Base-by-base conservation (phyloP, 2,329 filamentous ascomycete genomes). In the Fusarium sp. region DNA sequence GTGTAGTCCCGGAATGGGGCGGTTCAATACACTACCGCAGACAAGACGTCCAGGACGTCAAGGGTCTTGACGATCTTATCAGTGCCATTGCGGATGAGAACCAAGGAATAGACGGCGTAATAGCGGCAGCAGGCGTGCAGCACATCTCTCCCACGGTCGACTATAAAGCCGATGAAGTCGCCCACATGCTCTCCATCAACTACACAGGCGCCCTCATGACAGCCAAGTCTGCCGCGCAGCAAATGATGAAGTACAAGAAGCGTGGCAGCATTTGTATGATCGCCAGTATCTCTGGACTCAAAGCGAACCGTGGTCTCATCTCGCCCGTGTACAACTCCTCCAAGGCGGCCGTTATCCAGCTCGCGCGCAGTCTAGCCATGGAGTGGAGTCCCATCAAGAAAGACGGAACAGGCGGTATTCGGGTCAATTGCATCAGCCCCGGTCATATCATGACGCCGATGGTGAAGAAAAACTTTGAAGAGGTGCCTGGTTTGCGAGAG, bases 181-280 rank as follows among this genome's bases (percentile, higher is more conserved):
- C 94, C 77, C 87, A 89, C 79, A 93, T 97, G 84, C 85, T 97
- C 78, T 88, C 92, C 73, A 91, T 95, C 75, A 96, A 98, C 80
- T 85, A 97, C 73, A 96, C 89, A 10, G 94, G 94, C 13, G 90
- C 87, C 26, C 92, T 94, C 81, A 89, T 94, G 87, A 97, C 94
- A 65, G 93, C 94, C 33, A 93, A 95, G 83, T 93, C 93, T 19
- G 92, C 93, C 13, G 94, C 94, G 28, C 86, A 90, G 53, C 91
- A 96, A 76, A 89, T 92, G 86, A 81, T 89, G n/a, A 84, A 85
- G 53, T 82, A 87, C 38, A 84, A 87, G 57, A 83, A 80, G 21
- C 80, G 82, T 6, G 89, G 90, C 1, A 91, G 88, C 72, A 87
- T 92, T 62, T 88, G 88, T 8, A 79, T 92, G 73, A 89, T 92